These are phyloP conservation scores for Irpex sp. DNA, from an alignment of 1,284 basidiomycete species.

Conservation along the genomic window DNA sequence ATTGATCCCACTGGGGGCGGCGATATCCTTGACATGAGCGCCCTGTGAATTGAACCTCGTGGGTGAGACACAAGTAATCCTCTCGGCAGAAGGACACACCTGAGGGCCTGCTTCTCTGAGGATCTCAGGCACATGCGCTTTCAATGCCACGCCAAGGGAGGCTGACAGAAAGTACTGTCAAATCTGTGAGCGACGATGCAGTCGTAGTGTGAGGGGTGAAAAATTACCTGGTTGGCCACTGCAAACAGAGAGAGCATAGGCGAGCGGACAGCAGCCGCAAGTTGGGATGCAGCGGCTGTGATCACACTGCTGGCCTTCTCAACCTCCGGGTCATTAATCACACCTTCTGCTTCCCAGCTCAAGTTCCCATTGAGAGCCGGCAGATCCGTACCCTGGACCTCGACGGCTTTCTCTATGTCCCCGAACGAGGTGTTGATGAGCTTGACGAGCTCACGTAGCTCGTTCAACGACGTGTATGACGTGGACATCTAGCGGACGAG, in stretches of 20 bases:
- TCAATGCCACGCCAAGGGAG: not conserved
- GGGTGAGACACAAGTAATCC: not conserved
- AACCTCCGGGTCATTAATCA: constrained; percentile 11
- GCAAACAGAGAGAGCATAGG: constrained; percentile 10
- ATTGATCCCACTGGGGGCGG: constrained; percentile 9
- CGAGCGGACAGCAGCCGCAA: constrained; percentile 14
- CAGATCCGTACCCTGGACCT: not conserved
- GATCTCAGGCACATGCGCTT: not conserved
- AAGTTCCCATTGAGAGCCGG: not conserved
- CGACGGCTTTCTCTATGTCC: not conserved
- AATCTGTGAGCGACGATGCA: not conserved
- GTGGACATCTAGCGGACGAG: not conserved
- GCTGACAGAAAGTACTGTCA: not conserved
- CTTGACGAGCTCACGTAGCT: constrained; percentile 2
- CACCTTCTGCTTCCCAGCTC: constrained; percentile 9
- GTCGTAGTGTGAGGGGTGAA: not conserved
- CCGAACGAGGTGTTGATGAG: not conserved
- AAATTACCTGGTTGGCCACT: not conserved
- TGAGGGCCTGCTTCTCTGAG: not conserved
- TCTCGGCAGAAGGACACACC: not conserved
- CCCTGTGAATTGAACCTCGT: constrained; percentile 12
- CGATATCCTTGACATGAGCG: constrained; percentile 25
- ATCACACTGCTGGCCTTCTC: not conserved
- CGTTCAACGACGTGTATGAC: not conserved
- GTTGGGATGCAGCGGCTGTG: constrained; percentile 18